A percentile compares a stretch with the other conserved stretches of the same genome.
phyloP scores from a whole-genome alignment of 345 rosid species.

The Arabis hirsuta region DNA sequence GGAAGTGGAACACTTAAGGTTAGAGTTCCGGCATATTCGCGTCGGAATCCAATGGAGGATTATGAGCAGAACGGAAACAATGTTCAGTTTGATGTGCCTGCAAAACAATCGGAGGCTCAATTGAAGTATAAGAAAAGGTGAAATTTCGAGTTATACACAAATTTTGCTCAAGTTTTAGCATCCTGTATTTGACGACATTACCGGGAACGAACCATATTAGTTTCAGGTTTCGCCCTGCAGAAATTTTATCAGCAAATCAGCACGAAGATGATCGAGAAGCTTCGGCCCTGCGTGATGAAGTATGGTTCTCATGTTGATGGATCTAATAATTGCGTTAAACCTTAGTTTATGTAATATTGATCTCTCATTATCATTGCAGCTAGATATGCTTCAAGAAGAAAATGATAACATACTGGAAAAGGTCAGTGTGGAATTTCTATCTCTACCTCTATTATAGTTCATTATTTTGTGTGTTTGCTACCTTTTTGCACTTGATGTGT shows the following conservation, averaged over 20 bases:
- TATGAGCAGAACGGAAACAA: conserved; percentile 21
- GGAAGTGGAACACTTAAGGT: conserved; percentile 32
- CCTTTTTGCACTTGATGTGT: conserved; percentile 31
- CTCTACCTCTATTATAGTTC: neutral
- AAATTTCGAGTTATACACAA: neutral
- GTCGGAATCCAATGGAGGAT: conserved; percentile 29
- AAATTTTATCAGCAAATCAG: conserved; percentile 47
- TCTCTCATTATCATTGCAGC: conserved; percentile 55
- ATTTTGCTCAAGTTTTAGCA: conserved; percentile 11
- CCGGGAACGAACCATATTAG: conserved; percentile 26
- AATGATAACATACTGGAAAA: conserved; percentile 67
- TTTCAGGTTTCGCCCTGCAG: conserved; percentile 70
- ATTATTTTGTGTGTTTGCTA: conserved; percentile 24
- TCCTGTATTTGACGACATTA: conserved; percentile 30
- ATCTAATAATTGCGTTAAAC: too few species aligned
- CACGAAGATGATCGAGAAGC: conserved; percentile 83
- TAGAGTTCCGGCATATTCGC: conserved; percentile 38
- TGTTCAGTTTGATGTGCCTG: conserved; percentile 27
- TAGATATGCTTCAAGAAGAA: conserved; percentile 94
- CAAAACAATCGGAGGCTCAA: conserved; percentile 40
- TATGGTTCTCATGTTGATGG: conserved; percentile 34
- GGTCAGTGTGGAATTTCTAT: conserved; percentile 45
- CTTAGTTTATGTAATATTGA: conserved; percentile 19
- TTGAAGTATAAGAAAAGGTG: conserved; percentile 46
- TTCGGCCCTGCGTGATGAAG: conserved; percentile 97